Evolutionary conservation across 108 stramenopile genomes (phyloP), one percentile per base, ranked within the genome.

Genomic region (Poteriospumella lacustris): DNA sequence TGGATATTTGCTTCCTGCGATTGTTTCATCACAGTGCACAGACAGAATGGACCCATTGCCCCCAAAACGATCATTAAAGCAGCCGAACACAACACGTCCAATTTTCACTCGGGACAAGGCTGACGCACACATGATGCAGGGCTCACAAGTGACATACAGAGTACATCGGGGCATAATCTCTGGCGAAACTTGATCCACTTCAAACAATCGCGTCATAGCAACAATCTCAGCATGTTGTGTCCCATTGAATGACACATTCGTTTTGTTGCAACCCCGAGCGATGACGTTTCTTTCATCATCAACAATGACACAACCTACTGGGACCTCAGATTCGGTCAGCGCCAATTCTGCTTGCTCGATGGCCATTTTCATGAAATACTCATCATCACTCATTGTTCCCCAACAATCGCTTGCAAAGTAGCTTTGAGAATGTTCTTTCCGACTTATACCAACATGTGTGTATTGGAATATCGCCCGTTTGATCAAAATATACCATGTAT

Each of bases 91-190:
- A 28, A 79, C 78, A 24, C 40, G 24, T 0, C 39, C 1, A 1
- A 85, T 58, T 2, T 69, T 69, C 47, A 79, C 58, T 39, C 42
- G 41, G 9, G 40, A 0, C 58, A 85, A 42, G 3, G 85, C 85
- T 0, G 76, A 39, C 5, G 85, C 82, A 81, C 85, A 85, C 85
- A 85, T 85, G 47, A 85, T 78, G 68, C 85, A 85, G 0, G 85
- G 85, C 67, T 85, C 85, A 52, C 82, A 78, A 19, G 82, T 85
- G 24, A 85, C 85, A 29, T 60, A 85, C 1, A 60, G 3, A 59
- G 1, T 31, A 15, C 24, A 29, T 0, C 1, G 1, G 39, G 64
- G 3, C 15, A 2, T 5, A 64, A 5, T 24, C 28, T 24, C 3
- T 24, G 28, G 15, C 15, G 36, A 24, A 31, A 64, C 36, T 12